Percentiles rank a stretch among this genome's conserved stretches.
Conservation (phyloP, 768 basidiomycete genomes). For the Serpula lacrymans region DNA sequence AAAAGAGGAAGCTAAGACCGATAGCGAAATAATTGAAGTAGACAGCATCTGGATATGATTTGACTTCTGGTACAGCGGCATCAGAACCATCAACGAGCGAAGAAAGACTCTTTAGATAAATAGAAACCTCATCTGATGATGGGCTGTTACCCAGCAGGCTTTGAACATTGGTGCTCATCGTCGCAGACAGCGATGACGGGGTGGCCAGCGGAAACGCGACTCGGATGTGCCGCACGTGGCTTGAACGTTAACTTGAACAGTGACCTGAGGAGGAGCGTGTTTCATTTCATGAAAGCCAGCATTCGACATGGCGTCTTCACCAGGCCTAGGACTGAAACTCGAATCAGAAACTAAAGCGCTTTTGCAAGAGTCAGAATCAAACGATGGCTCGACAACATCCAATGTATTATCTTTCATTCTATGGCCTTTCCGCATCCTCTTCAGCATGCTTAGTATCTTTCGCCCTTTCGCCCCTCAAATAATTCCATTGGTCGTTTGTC, state of each 20-base stretch:
- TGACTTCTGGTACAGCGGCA: slow-evolving; percentile 55
- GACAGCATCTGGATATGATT: slow-evolving; percentile 76
- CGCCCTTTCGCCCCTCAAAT: slow-evolving; percentile 59
- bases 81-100: slow-evolving; percentile 9
- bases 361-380: too few relatives aligned
- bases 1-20: slow-evolving; percentile 80
- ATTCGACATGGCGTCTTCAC: too few relatives aligned
- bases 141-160: slow-evolving; percentile 53
- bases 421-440: slow-evolving; percentile 19
- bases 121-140: slow-evolving; percentile 39
- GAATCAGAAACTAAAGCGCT: too few relatives aligned
- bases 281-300: too few relatives aligned
- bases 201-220: slow-evolving; percentile 1
- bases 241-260: background rate
- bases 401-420: slow-evolving; percentile 14
- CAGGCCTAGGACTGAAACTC: too few relatives aligned
- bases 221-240: too few relatives aligned
- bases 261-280: too few relatives aligned
- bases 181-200: background rate
- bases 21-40: slow-evolving; percentile 83
- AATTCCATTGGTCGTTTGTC: slow-evolving; percentile 61
- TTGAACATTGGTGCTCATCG: slow-evolving; percentile 17
- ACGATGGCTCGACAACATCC: too few relatives aligned
- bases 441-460: slow-evolving; percentile 34
- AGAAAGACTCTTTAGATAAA: slow-evolving; percentile 40